Conservation (phyloP, 176 grass and related monocot genomes). For the Hsuehochloa calcarea region DNA sequence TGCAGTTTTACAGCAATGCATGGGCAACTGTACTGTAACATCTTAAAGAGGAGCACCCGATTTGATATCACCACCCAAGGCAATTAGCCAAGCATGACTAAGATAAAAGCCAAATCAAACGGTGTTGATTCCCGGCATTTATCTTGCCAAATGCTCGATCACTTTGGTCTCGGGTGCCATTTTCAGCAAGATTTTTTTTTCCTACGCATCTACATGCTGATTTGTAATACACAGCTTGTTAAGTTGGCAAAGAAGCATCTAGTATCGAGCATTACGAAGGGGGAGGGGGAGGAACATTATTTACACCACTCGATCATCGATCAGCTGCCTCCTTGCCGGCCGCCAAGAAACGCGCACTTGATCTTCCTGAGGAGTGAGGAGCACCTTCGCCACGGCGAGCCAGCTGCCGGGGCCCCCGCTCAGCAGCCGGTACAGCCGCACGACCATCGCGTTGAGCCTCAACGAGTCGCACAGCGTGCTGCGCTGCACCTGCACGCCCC, state of each 20-base stretch:
- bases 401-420: neutral
- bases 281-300: neutral
- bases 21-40: no score
- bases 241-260: no score
- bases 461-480: slow-evolving; percentile 66
- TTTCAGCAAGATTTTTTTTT: neutral
- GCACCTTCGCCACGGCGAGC: slow-evolving; percentile 29
- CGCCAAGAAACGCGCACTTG: slow-evolving; percentile 26
- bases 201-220: no score
- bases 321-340: slow-evolving; percentile 19
- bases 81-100: no score
- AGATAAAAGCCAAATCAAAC: no score
- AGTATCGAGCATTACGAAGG: neutral
- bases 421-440: slow-evolving; percentile 45
- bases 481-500: slow-evolving; percentile 17
- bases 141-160: neutral
- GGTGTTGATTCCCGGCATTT: no score
- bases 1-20: no score
- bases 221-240: no score
- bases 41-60: no score
- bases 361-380: slow-evolving; percentile 34
- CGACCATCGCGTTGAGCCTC: slow-evolving; percentile 56
- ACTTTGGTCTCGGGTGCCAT: neutral
- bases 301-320: neutral
- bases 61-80: no score